Evolutionary conservation across 495 filamentous ascomycete species (phyloP).

Genomic region (Aspergillus bertholletiae): DNA sequence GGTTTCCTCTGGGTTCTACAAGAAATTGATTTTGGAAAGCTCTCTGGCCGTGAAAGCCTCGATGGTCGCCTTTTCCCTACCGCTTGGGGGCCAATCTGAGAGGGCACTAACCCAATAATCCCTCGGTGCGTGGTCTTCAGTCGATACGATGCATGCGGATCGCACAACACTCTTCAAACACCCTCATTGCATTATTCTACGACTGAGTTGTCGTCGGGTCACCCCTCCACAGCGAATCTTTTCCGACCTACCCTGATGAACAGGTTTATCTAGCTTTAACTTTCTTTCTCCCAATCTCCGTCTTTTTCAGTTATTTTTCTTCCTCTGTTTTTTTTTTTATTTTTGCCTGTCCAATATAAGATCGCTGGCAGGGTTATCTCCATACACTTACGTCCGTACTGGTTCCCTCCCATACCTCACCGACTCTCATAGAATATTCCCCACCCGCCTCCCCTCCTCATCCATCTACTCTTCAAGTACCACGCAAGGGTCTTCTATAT

Average conservation of each 20-base stretch:
- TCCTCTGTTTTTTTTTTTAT: background rate
- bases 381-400: background rate
- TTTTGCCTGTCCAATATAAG: background rate
- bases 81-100: background rate
- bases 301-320: too few relatives aligned
- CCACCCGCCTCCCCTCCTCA: background rate
- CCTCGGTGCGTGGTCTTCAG: background rate
- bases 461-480: background rate
- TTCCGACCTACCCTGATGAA: background rate
- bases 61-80: background rate
- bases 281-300: background rate
- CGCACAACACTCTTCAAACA: constrained; percentile 10
- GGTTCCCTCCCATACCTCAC: background rate
- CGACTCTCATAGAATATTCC: background rate
- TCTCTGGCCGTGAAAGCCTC: background rate
- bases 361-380: background rate
- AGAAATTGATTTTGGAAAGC: constrained; percentile 1
- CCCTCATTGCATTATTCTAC: constrained; percentile 12
- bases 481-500: background rate
- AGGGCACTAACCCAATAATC: background rate
- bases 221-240: constrained; percentile 12
- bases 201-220: constrained; percentile 17
- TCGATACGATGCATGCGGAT: constrained; percentile 15
- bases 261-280: constrained; percentile 4
- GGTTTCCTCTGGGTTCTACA: background rate